Evolutionary conservation across 768 basidiomycete species (phyloP).

Genomic region (Pleurotus djamor): DNA sequence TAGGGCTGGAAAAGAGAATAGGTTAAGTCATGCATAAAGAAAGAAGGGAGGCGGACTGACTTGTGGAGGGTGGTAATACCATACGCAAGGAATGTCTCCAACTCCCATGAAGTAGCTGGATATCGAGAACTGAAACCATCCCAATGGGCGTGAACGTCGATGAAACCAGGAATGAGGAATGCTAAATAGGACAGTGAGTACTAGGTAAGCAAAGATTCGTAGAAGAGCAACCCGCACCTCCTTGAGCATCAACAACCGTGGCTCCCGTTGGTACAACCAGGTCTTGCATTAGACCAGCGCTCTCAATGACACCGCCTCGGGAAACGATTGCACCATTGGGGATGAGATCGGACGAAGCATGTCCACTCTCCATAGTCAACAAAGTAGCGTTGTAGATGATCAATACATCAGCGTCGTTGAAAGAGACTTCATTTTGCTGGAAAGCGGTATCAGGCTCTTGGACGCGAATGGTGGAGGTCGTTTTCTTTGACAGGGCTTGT

Average conservation of each 20-base stretch:
- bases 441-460: neutral
- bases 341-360: constrained; percentile 47
- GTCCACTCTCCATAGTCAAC: constrained; percentile 63
- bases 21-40: neutral
- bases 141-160: constrained; percentile 81
- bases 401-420: constrained; percentile 39
- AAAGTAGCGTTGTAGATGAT: constrained; percentile 69
- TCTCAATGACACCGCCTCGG: constrained; percentile 57
- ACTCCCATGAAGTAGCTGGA: constrained; percentile 71
- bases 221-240: constrained; percentile 41
- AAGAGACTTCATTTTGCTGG: neutral
- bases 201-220: neutral
- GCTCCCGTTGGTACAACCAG: constrained; percentile 33
- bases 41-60: constrained; percentile 32
- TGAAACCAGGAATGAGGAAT: constrained; percentile 67
- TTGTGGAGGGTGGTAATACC: constrained; percentile 79
- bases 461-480: neutral
- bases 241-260: constrained; percentile 53
- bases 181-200: constrained; percentile 30
- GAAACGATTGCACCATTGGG: constrained; percentile 49
- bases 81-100: constrained; percentile 73
- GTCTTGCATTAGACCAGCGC: constrained; percentile 32
- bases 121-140: constrained; percentile 46
- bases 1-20: constrained; percentile 45
- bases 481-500: constrained; percentile 13